Evolutionary conservation across 1,284 basidiomycete species (phyloP).

Genomic region (Phylloporus sp.): DNA sequence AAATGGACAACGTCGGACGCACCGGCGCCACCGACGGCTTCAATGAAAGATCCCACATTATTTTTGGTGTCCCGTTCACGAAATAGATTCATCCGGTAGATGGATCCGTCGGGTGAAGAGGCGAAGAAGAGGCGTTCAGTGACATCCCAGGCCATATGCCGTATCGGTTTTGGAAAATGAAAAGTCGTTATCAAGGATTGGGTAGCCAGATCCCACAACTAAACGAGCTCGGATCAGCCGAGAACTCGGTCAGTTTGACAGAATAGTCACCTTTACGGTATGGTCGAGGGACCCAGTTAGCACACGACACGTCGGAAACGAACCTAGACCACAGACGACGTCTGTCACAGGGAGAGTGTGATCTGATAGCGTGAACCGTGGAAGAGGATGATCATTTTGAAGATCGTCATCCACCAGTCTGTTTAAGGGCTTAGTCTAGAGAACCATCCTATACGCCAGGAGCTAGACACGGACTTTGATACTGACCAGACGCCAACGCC

Average conservation of each 20-base stretch:
- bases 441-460: conserved; percentile 16
- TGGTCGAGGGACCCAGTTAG: conserved; percentile 89
- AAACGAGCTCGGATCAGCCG: conserved; percentile 16
- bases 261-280: conserved; percentile 80
- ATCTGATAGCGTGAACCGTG: conserved; percentile 86
- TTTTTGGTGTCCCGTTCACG: conserved; percentile 60
- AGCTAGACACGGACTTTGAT: conserved; percentile 67
- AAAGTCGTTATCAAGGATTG: conserved; percentile 86
- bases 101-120: conserved; percentile 72
- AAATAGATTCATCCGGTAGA: conserved; percentile 86
- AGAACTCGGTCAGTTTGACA: background rate
- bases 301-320: conserved; percentile 80
- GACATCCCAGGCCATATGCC: conserved; percentile 78
- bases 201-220: conserved; percentile 86
- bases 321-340: conserved; percentile 79
- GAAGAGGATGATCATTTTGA: conserved; percentile 75
- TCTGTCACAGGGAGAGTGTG: conserved; percentile 92
- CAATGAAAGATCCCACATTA: conserved; percentile 55
- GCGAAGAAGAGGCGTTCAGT: conserved; percentile 91
- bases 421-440: conserved; percentile 15
- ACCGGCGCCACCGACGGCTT: conserved; percentile 82
- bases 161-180: conserved; percentile 78
- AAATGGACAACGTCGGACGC: conserved; percentile 72
- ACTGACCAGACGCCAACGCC: conserved; percentile 90
- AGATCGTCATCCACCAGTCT: conserved; percentile 76